These are phyloP conservation scores for Phellinidium pouzarii DNA, from an alignment of 1,284 basidiomycete species.

Conservation along the genomic window DNA sequence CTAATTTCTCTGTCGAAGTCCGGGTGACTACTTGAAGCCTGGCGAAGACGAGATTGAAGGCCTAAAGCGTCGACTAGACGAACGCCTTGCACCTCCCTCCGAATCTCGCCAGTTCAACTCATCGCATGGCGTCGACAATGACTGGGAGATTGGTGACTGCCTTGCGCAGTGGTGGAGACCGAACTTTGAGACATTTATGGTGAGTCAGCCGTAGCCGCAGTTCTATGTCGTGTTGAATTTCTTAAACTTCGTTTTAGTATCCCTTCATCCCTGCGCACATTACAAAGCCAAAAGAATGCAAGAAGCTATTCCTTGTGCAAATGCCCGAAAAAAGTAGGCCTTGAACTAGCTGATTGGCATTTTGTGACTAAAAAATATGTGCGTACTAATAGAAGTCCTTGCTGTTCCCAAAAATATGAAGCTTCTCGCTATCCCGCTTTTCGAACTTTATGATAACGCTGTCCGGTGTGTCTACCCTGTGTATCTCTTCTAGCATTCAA, in stretches of 20 bases:
- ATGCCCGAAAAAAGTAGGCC: constrained; percentile 88
- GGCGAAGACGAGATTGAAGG: constrained; percentile 91
- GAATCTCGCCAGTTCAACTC: constrained; percentile 61
- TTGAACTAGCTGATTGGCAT: background rate
- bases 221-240: constrained; percentile 10
- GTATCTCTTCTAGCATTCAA: constrained; percentile 1
- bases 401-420: constrained; percentile 99
- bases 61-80: constrained; percentile 81
- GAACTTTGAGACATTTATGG: constrained; percentile 98
- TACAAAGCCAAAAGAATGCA: constrained; percentile 96
- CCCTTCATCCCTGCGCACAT: constrained; percentile 96
- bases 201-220: constrained; percentile 39
- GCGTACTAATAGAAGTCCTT: constrained; percentile 66
- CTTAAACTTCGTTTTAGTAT: constrained; percentile 54
- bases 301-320: constrained; percentile 92
- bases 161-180: constrained; percentile 97
- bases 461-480: constrained; percentile 50
- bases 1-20: constrained; percentile 43
- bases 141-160: constrained; percentile 94
- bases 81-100: constrained; percentile 76
- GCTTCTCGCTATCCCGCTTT: constrained; percentile 89
- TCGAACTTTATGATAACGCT: constrained; percentile 96
- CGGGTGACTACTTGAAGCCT: constrained; percentile 96
- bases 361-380: constrained; percentile 4
- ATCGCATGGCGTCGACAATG: constrained; percentile 70